A percentile compares a stretch with the other conserved stretches of the same genome.
phyloP scores from a whole-genome alignment of 129 eudicot species.

The Erigeron canadensis region DNA sequence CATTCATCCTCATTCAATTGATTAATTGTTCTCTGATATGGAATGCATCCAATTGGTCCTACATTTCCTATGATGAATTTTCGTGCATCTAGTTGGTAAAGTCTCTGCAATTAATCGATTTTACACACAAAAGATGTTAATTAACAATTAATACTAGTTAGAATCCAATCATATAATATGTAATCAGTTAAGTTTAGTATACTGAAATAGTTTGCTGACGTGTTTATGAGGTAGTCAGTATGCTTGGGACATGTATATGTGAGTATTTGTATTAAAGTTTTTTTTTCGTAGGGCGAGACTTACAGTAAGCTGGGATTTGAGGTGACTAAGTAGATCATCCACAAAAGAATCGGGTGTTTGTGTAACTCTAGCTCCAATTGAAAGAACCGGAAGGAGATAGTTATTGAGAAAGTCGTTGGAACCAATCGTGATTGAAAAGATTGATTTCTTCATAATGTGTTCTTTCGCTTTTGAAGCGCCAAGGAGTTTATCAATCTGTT shows the following conservation, averaged over 20 bases:
- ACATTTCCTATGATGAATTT: conserved; percentile 84
- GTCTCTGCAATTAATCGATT: conserved; percentile 64
- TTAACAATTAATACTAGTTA: not conserved
- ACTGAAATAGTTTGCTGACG: too few relatives aligned
- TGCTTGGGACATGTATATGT: not conserved
- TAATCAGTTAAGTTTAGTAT: too few relatives aligned
- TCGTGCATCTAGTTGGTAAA: conserved; percentile 81
- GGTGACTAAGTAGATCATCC: conserved; percentile 61
- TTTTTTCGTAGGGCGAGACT: not conserved
- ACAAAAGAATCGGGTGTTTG: conserved; percentile 68
- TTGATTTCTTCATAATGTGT: conserved; percentile 60
- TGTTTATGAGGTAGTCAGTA: too few relatives aligned
- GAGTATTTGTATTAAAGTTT: not conserved
- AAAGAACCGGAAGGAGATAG: conserved; percentile 78
- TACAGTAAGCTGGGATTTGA: conserved; percentile 78
- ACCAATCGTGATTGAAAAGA: conserved; percentile 86
- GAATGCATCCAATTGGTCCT: conserved; percentile 98
- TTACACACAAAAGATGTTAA: not conserved
- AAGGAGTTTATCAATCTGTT: conserved; percentile 65
- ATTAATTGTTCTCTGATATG: conserved; percentile 90
- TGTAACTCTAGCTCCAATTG: conserved; percentile 77
- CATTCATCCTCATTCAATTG: conserved; percentile 66
- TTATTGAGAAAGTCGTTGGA: conserved; percentile 94
- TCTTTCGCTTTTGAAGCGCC: conserved; percentile 76
- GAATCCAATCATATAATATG: not conserved